Conservation (phyloP, 2,329 filamentous ascomycete genomes). For the Phyllosticta citrichinensis region DNA sequence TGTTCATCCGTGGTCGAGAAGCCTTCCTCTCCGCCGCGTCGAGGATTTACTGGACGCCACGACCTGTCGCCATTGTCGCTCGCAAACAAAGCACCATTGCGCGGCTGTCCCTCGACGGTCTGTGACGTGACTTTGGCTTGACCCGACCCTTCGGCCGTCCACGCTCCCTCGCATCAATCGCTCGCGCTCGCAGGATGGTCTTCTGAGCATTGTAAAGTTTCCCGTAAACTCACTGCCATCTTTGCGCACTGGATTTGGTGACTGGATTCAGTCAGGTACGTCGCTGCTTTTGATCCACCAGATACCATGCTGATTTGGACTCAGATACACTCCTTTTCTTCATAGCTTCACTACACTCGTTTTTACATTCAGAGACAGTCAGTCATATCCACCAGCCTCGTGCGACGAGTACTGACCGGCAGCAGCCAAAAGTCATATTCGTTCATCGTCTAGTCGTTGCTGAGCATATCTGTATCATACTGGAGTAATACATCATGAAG, state of each 20-base stretch:
- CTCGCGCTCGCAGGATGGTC: conserved; percentile 15
- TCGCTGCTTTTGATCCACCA: conserved; percentile 4
- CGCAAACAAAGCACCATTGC: not conserved
- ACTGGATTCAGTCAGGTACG: conserved; percentile 29
- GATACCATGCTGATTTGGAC: conserved; percentile 13
- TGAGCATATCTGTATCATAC: not conserved
- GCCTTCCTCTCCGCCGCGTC: not conserved
- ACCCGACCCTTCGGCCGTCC: conserved; percentile 15
- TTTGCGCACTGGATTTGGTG: conserved; percentile 16
- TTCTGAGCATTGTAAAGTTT: conserved; percentile 1
- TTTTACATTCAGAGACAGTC: conserved; percentile 31
- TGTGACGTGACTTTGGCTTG: conserved; percentile 15
- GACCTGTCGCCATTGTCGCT: conserved; percentile 4
- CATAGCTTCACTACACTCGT: conserved; percentile 44
- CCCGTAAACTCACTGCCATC: conserved; percentile 1
- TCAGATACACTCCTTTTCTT: conserved; percentile 30
- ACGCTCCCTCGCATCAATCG: conserved; percentile 18
- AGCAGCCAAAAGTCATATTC: not conserved
- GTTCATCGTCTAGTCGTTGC: not conserved
- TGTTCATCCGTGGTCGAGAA: conserved; percentile 3
- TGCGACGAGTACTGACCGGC: not conserved
- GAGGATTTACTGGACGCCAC: conserved; percentile 6
- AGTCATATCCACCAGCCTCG: not conserved
- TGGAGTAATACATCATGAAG: conserved; percentile 31
- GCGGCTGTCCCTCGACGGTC: conserved; percentile 7